A percentile compares a stretch with the other conserved stretches of the same genome.
phyloP scores from a whole-genome alignment of 306 rosid species.

The Dryas alaskensis region DNA sequence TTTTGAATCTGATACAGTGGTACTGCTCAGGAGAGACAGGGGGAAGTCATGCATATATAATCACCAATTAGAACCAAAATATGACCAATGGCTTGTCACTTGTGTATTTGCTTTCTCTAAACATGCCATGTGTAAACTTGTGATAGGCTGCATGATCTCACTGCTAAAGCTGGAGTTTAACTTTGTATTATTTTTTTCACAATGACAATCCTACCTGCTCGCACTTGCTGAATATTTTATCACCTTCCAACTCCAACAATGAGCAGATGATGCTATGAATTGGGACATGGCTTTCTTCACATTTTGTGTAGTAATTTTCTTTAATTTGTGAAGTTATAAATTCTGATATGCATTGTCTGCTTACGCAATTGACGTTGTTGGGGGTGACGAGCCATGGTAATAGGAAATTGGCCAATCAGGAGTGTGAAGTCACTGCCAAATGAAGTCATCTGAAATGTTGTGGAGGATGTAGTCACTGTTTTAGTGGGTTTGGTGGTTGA shows the following conservation, averaged over 20 bases:
- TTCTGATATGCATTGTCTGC: too few relatives aligned
- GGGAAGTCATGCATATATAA: background rate
- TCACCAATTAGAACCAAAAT: too few relatives aligned
- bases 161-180: background rate
- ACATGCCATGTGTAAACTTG: background rate
- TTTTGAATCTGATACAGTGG: background rate
- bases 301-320: too few relatives aligned
- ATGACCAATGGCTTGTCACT: background rate
- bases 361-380: too few relatives aligned
- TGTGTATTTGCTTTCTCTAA: background rate
- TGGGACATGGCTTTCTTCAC: background rate
- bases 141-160: background rate
- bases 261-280: background rate
- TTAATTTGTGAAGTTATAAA: too few relatives aligned
- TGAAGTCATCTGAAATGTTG: background rate
- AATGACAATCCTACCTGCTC: conserved; percentile 20
- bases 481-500: conserved; percentile 23
- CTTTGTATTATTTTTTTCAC: background rate
- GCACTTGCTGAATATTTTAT: background rate
- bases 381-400: background rate
- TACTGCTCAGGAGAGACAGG: background rate
- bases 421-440: conserved; percentile 8
- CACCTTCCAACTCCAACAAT: conserved; percentile 25
- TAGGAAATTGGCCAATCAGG: background rate
- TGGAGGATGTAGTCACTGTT: conserved; percentile 12